Base-by-base conservation (phyloP, 2,329 filamentous ascomycete species). In the Anisogramma anomala region DNA sequence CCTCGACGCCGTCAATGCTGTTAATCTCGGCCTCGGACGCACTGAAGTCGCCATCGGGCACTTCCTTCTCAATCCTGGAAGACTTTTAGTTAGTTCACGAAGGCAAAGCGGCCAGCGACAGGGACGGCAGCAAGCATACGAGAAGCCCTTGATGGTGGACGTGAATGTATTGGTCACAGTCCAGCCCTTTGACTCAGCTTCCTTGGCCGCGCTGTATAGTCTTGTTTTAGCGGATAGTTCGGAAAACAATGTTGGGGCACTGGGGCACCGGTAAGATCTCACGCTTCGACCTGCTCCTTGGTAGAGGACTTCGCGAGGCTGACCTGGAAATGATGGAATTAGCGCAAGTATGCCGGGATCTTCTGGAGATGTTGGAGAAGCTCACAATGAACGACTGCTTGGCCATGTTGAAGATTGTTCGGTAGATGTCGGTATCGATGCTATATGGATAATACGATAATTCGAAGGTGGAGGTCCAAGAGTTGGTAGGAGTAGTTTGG, bases 81-180 rank as follows among this genome's bases (percentile, higher is more conserved):
- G 11, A 7, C 4, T 14, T 6, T 10, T n/a, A 13, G 9, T 3
- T 26, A 3, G 11, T 25, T 19, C 31, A 31, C 7, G 30, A 17
- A 26, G 13, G 9, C 9, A 20, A 18, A 2, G 8, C 2, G 11
- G 33, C 11, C 33, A 14, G 36, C 22, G 35, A 28, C 3, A 6
- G 38, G 13, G 11, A 14, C 6, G n/a, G 10, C 20, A 34, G 33
- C 19, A 25, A 34, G 70, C 84, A 52, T 77, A 95, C 89, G 84
- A 80, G 68, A 95, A 95, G 44, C 82, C 88, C 68, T 89, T 93
- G 72, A 94, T 87, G 53, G 94, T 65, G 47, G 66, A 80, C 25
- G 39, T 47, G 70, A 85, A 94, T 60, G 91, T 84, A 53, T 91
- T 79, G 41, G 67, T 76, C 65, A 96, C 91, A 62, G 76, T 77